These are phyloP conservation scores for Plenodomus lindquistii DNA, from an alignment of 2,329 filamentous ascomycete species.

Conservation along the genomic window DNA sequence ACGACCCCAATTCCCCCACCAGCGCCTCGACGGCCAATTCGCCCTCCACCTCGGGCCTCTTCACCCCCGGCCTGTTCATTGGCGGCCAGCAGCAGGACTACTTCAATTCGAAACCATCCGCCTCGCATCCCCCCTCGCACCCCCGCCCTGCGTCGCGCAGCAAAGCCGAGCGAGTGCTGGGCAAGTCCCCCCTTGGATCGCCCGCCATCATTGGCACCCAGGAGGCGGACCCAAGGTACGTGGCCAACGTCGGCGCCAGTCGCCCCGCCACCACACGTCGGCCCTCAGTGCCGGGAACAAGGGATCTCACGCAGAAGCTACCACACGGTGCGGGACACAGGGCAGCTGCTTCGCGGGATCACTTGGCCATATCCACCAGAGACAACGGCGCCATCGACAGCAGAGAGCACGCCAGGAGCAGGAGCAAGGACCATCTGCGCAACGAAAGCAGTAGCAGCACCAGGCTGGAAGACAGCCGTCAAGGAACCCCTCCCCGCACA, in stretches of 20 bases:
- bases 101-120: conserved; percentile 40
- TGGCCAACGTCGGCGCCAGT: conserved; percentile 18
- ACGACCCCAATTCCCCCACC: conserved; percentile 43
- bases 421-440: conserved; percentile 27
- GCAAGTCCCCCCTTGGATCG: conserved; percentile 40
- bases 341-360: conserved; percentile 19
- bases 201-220: conserved; percentile 36
- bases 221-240: conserved; percentile 38
- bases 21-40: conserved; percentile 31
- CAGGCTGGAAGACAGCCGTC: conserved; percentile 37
- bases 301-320: conserved; percentile 28
- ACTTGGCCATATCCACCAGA: conserved; percentile 16
- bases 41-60: conserved; percentile 41
- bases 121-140: conserved; percentile 9
- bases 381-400: conserved; percentile 30
- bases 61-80: conserved; percentile 36
- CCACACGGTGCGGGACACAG: conserved; percentile 24
- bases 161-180: conserved; percentile 34
- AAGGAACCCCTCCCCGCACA: conserved; percentile 42
- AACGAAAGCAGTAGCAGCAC: conserved; percentile 40
- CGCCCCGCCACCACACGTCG: conserved; percentile 28
- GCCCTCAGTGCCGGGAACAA: conserved; percentile 21
- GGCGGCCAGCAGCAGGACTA: conserved; percentile 40
- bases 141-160: conserved; percentile 37
- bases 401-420: conserved; percentile 23